phyloP scores from a whole-genome alignment of 495 filamentous ascomycete genomes.

The Xylaria intraflava region DNA sequence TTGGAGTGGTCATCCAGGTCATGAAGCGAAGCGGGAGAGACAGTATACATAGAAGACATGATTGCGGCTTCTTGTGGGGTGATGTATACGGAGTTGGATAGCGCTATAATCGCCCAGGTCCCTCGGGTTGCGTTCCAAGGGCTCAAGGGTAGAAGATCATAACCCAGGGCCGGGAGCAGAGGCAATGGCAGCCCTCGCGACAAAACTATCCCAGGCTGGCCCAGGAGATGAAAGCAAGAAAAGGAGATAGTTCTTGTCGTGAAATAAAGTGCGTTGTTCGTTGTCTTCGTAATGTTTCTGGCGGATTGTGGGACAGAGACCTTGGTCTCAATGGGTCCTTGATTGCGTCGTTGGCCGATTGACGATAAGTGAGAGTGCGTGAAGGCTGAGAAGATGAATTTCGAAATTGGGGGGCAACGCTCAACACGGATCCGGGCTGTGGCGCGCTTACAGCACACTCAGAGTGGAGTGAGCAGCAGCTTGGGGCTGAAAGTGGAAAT shows the following conservation, averaged over 20 bases:
- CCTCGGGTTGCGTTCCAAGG: constrained; percentile 10
- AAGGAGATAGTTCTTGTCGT: neutral
- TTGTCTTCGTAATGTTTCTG: neutral
- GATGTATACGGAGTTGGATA: constrained; percentile 17
- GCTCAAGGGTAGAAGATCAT: constrained; percentile 16
- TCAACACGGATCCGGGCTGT: constrained; percentile 7
- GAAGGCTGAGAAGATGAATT: constrained; percentile 7
- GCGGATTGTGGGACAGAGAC: neutral
- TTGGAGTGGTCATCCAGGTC: constrained; percentile 22
- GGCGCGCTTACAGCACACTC: neutral
- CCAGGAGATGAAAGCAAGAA: neutral
- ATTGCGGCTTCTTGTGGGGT: constrained; percentile 17
- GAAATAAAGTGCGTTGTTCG: neutral
- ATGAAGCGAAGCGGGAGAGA: constrained; percentile 27
- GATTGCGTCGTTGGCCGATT: neutral
- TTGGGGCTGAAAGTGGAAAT: constrained; percentile 13
- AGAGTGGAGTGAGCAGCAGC: constrained; percentile 7
- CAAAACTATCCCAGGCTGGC: neutral
- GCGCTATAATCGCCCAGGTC: constrained; percentile 15
- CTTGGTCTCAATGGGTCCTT: constrained; percentile 1
- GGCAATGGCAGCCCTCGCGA: neutral
- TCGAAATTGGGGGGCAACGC: constrained; percentile 5
- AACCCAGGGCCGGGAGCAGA: constrained; percentile 9
- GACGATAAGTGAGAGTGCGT: constrained; percentile 1
- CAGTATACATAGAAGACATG: constrained; percentile 29